A percentile compares a stretch with the other conserved stretches of the same genome.
These are phyloP conservation scores for Cryptococcus wingfieldii DNA, from an alignment of 1,284 basidiomycete species.

Conservation along the genomic window DNA sequence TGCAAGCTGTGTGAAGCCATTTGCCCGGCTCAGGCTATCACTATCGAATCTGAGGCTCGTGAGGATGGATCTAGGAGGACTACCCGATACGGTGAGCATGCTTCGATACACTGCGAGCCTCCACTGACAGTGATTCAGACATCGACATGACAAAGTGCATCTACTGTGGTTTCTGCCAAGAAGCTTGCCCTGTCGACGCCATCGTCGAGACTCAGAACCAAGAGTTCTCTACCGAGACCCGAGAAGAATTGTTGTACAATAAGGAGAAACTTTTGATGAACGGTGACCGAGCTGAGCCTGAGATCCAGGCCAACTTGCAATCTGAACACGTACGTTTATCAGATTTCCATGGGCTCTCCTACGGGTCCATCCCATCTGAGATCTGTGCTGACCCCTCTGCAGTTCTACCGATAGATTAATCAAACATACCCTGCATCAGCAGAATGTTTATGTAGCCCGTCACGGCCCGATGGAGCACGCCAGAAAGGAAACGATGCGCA, in stretches of 20 bases:
- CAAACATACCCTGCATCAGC: not conserved
- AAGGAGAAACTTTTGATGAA: conserved; percentile 93
- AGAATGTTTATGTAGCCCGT: too few species aligned
- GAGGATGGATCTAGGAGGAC: conserved; percentile 94
- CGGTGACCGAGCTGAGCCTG: conserved; percentile 92
- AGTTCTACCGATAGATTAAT: conserved; percentile 16
- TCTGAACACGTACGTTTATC: conserved; percentile 50
- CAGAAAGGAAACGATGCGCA: too few species aligned
- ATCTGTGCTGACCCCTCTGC: not conserved
- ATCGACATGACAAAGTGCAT: conserved; percentile 93
- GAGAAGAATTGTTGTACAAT: conserved; percentile 98
- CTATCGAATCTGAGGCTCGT: conserved; percentile 96
- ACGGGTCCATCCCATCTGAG: not conserved
- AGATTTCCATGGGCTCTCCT: not conserved
- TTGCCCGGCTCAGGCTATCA: conserved; percentile 98
- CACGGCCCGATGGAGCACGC: too few species aligned
- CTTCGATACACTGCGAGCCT: conserved; percentile 2
- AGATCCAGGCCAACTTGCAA: conserved; percentile 90
- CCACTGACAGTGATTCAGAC: conserved; percentile 54
- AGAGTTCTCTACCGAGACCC: conserved; percentile 94
- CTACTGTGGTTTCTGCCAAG: conserved; percentile 97
- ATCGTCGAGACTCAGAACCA: conserved; percentile 99
- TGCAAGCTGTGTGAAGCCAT: conserved; percentile 99
- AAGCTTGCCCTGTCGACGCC: conserved; percentile 98
- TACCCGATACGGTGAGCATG: conserved; percentile 76